Percentiles rank a stretch among this genome's conserved stretches.
phyloP scores from a whole-genome alignment of 768 basidiomycete species.

The Stropharia rugosoannulata region DNA sequence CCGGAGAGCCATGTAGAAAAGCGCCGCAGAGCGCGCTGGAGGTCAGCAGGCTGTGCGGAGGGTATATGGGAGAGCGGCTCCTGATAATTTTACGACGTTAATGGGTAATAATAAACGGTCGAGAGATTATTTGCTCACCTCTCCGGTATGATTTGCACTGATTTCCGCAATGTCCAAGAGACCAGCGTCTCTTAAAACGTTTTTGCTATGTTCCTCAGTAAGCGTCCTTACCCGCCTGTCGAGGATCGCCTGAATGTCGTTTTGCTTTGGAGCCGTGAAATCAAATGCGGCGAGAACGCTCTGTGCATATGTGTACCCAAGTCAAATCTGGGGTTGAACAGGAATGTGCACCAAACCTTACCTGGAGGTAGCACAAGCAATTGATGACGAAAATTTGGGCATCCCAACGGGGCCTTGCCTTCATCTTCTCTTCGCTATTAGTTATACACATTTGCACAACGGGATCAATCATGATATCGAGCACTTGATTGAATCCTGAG shows the following conservation, averaged over 20 bases:
- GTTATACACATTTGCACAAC: constrained; percentile 71
- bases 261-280: constrained; percentile 65
- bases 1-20: constrained; percentile 89
- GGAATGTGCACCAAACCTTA: constrained; percentile 28
- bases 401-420: constrained; percentile 69
- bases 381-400: constrained; percentile 82
- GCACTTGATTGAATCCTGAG: constrained; percentile 62
- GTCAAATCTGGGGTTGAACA: neutral
- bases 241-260: constrained; percentile 56
- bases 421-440: constrained; percentile 65
- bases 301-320: constrained; percentile 30
- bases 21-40: constrained; percentile 59
- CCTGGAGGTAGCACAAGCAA: constrained; percentile 80
- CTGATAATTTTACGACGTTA: constrained; percentile 20
- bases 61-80: constrained; percentile 78
- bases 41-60: constrained; percentile 56
- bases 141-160: constrained; percentile 35
- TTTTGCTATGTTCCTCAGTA: constrained; percentile 76
- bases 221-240: constrained; percentile 61
- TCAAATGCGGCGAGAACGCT: constrained; percentile 63
- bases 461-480: constrained; percentile 86
- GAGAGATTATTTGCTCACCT: constrained; percentile 31
- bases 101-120: neutral
- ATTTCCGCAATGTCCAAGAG: constrained; percentile 45
- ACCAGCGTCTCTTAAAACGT: constrained; percentile 55